Base-by-base conservation (phyloP, 768 basidiomycete species). In the Russula compacta region DNA sequence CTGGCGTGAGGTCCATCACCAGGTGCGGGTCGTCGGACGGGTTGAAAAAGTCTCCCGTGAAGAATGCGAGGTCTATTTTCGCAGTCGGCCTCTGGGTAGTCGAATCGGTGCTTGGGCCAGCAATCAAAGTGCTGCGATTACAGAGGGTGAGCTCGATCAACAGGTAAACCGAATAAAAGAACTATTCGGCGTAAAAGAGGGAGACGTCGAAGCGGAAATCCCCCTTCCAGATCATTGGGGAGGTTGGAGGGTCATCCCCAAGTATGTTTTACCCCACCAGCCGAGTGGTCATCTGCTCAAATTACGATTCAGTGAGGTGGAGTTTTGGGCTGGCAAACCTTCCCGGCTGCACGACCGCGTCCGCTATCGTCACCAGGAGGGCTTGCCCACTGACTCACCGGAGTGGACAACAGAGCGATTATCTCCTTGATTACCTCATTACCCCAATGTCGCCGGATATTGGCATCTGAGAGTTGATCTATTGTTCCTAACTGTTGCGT, bases 321-420 rank as follows among this genome's bases (percentile, higher is more conserved):
- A 98, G 70, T 98, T 98, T 72, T 98, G 95, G 95, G 80, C 82
- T n/a, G 95, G 95, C 35, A 89, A 93, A 68, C 91, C 92, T n/a
- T 95, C 92, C 29, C 82, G 95, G 42, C 76, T 98, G 53, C 95
- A 98, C 67, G 94, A 98, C 72, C 85, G 95, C 47, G 82, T 95
- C 62, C 83, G 83, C 29, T 93, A 92, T 71, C 75, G 82, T 53
- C 83, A 83, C n/a, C 70, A 73, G 19, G 76, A 77, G 52, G 77
- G 73, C 39, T 74, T 79, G 15, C 64, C 77, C 0, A 79, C 81
- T 12, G 81, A 80, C 47, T 70, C 75, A 24, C 77, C 82, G 12
- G 72, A 72, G 65, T 97, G 94, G 94, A 83, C 76, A 69, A 82
- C 93, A 54, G 85, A 93, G 55, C 77, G 92, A 56, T 76, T 95